Conservation (phyloP, 371 early-diverging fungal species). For the Mucor racemosus region DNA sequence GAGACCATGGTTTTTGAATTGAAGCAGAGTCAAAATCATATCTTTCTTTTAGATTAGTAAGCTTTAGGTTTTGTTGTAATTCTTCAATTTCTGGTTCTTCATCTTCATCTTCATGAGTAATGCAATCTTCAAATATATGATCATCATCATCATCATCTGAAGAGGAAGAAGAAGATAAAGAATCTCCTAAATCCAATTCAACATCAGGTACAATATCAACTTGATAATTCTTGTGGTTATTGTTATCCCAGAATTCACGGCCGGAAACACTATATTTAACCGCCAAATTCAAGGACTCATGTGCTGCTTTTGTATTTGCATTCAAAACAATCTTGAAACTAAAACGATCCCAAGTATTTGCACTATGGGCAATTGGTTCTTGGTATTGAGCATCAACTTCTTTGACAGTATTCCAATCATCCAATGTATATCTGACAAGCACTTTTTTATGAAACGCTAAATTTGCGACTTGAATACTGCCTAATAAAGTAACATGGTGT, state of each 20-base stretch:
- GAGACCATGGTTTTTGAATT: constrained; percentile 16
- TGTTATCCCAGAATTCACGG: constrained; percentile 84
- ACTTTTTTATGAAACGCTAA: constrained; percentile 81
- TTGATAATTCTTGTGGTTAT: constrained; percentile 68
- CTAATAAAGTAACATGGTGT: constrained; percentile 44
- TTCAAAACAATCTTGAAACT: constrained; percentile 25
- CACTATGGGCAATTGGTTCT: constrained; percentile 43
- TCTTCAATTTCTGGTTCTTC: constrained; percentile 4
- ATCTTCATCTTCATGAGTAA: constrained; percentile 3
- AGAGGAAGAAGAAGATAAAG: constrained; percentile 12
- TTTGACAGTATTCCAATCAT: constrained; percentile 70
- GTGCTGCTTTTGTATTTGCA: constrained; percentile 5
- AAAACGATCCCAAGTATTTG: constrained; percentile 48
- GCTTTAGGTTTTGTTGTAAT: not conserved
- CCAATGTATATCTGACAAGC: constrained; percentile 65
- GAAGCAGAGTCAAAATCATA: constrained; percentile 7
- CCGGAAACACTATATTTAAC: constrained; percentile 59
- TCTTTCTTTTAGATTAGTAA: constrained; percentile 1
- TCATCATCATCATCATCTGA: constrained; percentile 23
- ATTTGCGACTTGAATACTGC: constrained; percentile 75
- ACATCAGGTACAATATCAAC: constrained; percentile 21
- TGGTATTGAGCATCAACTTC: constrained; percentile 63
- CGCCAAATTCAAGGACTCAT: constrained; percentile 24
- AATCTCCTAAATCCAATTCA: constrained; percentile 10
- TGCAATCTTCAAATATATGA: constrained; percentile 17